Percentiles rank a stretch among this genome's conserved stretches.
Conservation (phyloP, 208 protist species). For the Naegleria gruberi region DNA sequence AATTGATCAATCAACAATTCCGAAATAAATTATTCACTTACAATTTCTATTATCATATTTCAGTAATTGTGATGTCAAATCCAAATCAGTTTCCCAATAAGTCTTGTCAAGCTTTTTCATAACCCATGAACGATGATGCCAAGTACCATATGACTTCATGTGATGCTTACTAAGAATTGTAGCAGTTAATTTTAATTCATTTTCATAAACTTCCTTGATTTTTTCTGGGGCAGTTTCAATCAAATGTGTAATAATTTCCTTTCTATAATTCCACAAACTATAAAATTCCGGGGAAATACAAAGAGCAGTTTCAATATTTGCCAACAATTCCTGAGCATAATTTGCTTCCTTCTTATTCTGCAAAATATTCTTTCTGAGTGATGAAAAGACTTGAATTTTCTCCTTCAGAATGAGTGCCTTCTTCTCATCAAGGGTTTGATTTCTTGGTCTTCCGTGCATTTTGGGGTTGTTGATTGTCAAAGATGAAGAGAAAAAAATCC, state of each 20-base stretch:
- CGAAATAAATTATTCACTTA: neutral
- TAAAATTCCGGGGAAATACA: neutral
- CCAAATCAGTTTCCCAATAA: slow-evolving; percentile 8
- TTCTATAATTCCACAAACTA: slow-evolving; percentile 18
- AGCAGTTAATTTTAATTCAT: slow-evolving; percentile 7
- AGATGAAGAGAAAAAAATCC: too few relatives aligned
- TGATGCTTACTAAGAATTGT: neutral
- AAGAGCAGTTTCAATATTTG: neutral
- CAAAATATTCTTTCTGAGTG: neutral
- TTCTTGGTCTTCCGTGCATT: neutral
- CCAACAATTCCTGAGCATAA: neutral
- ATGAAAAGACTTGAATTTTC: neutral
- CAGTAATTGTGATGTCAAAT: neutral
- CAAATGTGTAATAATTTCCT: neutral
- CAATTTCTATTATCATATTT: slow-evolving; percentile 17
- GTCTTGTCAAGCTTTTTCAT: neutral
- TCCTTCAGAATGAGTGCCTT: neutral
- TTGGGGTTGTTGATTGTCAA: neutral
- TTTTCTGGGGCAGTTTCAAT: neutral
- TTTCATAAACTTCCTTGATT: neutral
- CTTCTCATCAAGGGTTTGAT: neutral
- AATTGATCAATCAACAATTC: neutral
- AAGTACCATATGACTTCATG: neutral
- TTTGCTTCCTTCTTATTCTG: neutral
- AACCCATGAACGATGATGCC: neutral